Conservation (phyloP, 2,329 filamentous ascomycete species). For the Pseudocercospora cruenta region DNA sequence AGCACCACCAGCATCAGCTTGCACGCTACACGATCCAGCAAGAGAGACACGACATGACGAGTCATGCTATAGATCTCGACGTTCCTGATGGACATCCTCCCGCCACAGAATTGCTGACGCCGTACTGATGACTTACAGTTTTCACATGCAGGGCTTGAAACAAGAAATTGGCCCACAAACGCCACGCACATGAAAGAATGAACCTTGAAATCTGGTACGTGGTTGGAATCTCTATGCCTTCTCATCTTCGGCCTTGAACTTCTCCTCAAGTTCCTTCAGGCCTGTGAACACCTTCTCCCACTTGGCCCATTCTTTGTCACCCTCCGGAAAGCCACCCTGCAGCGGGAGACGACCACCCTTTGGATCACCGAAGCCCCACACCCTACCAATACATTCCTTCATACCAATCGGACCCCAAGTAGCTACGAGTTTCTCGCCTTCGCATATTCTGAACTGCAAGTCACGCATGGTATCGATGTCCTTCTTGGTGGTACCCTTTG, state of each 20-base stretch:
- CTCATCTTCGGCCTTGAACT: slow-evolving; percentile 33
- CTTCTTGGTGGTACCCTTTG: slow-evolving; percentile 45
- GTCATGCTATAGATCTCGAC: not conserved
- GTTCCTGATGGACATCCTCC: not conserved
- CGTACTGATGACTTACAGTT: slow-evolving; percentile 6
- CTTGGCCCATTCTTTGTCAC: slow-evolving; percentile 60
- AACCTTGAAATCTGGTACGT: not conserved
- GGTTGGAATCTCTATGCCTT: slow-evolving; percentile 3
- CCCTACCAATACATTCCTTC: slow-evolving; percentile 64
- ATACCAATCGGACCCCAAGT: slow-evolving; percentile 66
- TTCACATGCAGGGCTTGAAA: slow-evolving; percentile 7
- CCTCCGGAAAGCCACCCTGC: slow-evolving; percentile 60
- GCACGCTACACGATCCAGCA: not conserved
- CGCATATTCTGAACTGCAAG: slow-evolving; percentile 64
- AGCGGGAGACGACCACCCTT: slow-evolving; percentile 65
- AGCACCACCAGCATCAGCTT: not conserved
- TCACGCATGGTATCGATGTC: slow-evolving; percentile 55
- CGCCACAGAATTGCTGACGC: not conserved
- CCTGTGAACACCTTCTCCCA: slow-evolving; percentile 53
- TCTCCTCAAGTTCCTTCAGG: slow-evolving; percentile 51
- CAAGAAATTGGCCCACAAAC: not conserved
- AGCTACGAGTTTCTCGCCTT: slow-evolving; percentile 65
- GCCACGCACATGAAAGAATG: not conserved
- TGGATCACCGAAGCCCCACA: slow-evolving; percentile 62
- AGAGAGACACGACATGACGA: not conserved